Conservation (phyloP, 2,329 filamentous ascomycete species). For the Daldinia sp. region DNA sequence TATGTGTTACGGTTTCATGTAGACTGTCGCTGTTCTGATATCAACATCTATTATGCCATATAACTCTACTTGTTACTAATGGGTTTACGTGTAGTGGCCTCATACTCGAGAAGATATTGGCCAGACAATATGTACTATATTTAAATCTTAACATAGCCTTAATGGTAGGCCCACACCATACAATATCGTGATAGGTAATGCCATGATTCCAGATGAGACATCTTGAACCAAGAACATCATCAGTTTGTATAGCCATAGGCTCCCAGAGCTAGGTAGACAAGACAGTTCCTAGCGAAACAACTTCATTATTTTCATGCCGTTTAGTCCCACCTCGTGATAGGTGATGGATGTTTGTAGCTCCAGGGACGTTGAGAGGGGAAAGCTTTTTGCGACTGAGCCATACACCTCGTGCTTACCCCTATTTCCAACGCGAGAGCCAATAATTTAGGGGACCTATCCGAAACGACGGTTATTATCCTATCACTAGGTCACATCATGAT, state of each 20-base stretch:
- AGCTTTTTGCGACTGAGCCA: not conserved
- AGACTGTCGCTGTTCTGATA: not conserved
- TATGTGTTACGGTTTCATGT: not conserved
- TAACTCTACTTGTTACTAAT: not conserved
- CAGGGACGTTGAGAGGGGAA: not conserved
- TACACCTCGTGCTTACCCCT: too few species aligned
- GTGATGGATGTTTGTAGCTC: too few species aligned
- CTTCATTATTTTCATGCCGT: too few species aligned
- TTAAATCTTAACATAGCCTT: not conserved
- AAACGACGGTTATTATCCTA: not conserved
- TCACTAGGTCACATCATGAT: not conserved
- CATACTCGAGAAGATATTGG: not conserved
- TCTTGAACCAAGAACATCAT: not conserved
- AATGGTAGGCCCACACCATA: not conserved
- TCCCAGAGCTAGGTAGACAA: too few species aligned
- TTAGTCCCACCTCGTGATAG: too few species aligned
- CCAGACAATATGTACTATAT: not conserved
- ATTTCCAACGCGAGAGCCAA: not conserved
- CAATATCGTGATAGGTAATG: too few species aligned
- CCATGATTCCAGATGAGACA: not conserved
- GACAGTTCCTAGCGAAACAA: too few species aligned
- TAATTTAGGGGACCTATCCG: not conserved
- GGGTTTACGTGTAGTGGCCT: not conserved
- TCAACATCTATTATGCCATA: not conserved
- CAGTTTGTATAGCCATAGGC: too few species aligned